Base-by-base conservation (phyloP, 2,329 filamentous ascomycete genomes). In the Lachnellula hyalina region DNA sequence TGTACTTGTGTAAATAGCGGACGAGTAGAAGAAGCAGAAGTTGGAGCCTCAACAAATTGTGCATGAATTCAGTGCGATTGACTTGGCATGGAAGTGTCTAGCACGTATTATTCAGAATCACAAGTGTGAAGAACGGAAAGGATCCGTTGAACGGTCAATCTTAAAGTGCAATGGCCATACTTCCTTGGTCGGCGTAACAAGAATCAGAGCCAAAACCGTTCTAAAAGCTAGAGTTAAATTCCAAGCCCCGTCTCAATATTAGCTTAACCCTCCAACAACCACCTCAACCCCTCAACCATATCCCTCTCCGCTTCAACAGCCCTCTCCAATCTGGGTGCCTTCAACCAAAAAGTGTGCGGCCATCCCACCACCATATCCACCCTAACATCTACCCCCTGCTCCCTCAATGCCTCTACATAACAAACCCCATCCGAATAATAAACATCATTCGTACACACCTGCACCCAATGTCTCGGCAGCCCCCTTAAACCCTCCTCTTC, bases 1-100 rank as follows among this genome's bases (percentile, higher is more conserved):
- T 84, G 78, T 85, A 85, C 81, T 80, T 82, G 81, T 85, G 81
- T 85, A 85, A 81, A 85, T 83, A 83, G 72, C 51, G 60, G 54
- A 38, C 51, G 51, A 54, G 56, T 61, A 61, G 58, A 57, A 58
- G 58, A 58, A 61, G 53, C 51, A 61, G 51, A 63, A 50, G 53
- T 56, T 52, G 52, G 51, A 58, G 56, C 60, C 34, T 59, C 34
- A 51, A 53, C 15, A 38, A 34, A n/a, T 48, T 49, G 4, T 50
- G 15, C 38, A 51, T 52, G 38, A 6, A 44, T 21, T 19, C 11
- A 9, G n/a, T 44, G 5, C 41, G 11, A 21, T 19, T 44, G 41
- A 12, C 19, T 12, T 21, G 9, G 3, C n/a, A 25, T 12, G 36
- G 36, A 8, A 9, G 4, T 40, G 28, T 32, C 28, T 12, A 32